These are phyloP conservation scores for Kodamaea suecica DNA, from an alignment of 1,139 yeast species.

Conservation along the genomic window DNA sequence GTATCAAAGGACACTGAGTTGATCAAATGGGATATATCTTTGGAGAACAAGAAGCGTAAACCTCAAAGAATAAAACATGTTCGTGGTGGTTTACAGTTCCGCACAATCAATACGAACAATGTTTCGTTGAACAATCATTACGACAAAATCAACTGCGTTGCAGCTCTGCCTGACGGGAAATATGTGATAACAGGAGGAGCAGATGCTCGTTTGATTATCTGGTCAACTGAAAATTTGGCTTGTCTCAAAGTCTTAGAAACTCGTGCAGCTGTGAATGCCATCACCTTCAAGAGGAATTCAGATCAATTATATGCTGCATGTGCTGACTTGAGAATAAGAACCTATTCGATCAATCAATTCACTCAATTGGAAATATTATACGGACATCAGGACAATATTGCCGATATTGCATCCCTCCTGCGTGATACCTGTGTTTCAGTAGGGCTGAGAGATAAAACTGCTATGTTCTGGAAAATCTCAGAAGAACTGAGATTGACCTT, in stretches of 20 bases:
- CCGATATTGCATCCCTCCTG: conserved; percentile 73
- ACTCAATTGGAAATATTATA: conserved; percentile 87
- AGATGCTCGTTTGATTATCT: conserved; percentile 75
- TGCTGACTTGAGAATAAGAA: conserved; percentile 85
- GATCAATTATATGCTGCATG: conserved; percentile 91
- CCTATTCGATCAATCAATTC: conserved; percentile 80
- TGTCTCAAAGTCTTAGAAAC: conserved; percentile 77
- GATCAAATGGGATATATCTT: conserved; percentile 63
- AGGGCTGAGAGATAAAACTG: conserved; percentile 92
- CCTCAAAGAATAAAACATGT: conserved; percentile 64
- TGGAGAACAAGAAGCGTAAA: conserved; percentile 29
- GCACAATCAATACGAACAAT: conserved; percentile 32
- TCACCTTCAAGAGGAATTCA: conserved; percentile 73
- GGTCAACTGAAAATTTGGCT: conserved; percentile 78
- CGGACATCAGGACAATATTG: conserved; percentile 91
- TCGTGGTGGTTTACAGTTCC: conserved; percentile 57
- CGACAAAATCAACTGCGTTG: conserved; percentile 73
- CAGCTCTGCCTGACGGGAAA: conserved; percentile 84
- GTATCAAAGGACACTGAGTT: conserved; percentile 80
- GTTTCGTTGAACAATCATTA: conserved; percentile 60
- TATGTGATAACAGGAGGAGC: conserved; percentile 88
- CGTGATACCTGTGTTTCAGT: conserved; percentile 94
- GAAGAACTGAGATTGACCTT: conserved; percentile 93
- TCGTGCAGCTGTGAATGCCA: conserved; percentile 66
- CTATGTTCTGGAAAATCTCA: conserved; percentile 93